These are phyloP conservation scores for Lindgomyces ingoldianus DNA, from an alignment of 495 filamentous ascomycete species.

Conservation along the genomic window DNA sequence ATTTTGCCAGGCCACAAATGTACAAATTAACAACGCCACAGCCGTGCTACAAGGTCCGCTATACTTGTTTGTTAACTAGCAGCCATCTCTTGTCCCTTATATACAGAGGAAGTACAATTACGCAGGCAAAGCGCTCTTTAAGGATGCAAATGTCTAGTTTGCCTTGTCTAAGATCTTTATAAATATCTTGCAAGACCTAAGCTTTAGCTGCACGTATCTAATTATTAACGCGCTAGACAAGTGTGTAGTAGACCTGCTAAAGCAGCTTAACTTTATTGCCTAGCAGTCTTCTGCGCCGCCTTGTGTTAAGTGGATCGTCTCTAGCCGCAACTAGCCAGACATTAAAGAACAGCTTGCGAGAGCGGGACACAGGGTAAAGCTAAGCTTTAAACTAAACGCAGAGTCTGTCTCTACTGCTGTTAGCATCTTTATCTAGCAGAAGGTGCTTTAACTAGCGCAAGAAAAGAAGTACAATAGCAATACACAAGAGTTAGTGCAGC, in stretches of 20 bases:
- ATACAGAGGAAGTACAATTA: constrained; percentile 40
- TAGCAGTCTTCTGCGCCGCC: constrained; percentile 17
- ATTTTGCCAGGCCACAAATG: constrained; percentile 29
- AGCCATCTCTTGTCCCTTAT: constrained; percentile 43
- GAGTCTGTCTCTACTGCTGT: constrained; percentile 23
- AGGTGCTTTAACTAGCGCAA: constrained; percentile 22
- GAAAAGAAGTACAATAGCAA: background rate
- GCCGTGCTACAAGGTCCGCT: constrained; percentile 48
- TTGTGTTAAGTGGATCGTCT: constrained; percentile 46
- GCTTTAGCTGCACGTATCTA: background rate
- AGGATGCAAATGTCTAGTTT: constrained; percentile 42
- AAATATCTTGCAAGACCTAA: constrained; percentile 42
- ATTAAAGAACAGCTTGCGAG: constrained; percentile 42
- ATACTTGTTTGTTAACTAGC: constrained; percentile 44
- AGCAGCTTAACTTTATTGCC: constrained; percentile 43
- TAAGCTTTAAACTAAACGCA: constrained; percentile 43
- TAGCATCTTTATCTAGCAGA: constrained; percentile 42
- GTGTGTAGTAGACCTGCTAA: constrained; percentile 21
- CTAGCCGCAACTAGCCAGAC: constrained; percentile 42
- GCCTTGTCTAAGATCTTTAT: constrained; percentile 40
- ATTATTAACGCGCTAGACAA: too few species aligned
- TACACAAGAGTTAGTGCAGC: constrained; percentile 31
- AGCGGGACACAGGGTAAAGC: constrained; percentile 21
- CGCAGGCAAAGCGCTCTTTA: too few species aligned
- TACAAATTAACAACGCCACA: constrained; percentile 45